Evolutionary conservation across 805 yeast genomes (phyloP).

Genomic region (Barnettozyma botsteinii): DNA sequence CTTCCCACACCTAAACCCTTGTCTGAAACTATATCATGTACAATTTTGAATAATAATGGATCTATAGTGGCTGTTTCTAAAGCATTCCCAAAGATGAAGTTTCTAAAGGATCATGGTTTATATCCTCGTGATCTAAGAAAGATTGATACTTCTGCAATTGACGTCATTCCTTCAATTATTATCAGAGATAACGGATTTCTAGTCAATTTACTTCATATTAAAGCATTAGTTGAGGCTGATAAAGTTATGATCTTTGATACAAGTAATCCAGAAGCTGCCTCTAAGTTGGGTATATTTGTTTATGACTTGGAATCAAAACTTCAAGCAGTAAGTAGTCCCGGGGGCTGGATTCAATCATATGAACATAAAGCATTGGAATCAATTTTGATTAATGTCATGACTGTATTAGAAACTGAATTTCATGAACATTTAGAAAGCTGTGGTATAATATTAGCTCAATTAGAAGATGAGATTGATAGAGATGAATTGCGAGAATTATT

Average conservation of each 20-base stretch:
- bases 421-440: slow-evolving; percentile 52
- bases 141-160: slow-evolving; percentile 66
- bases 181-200: slow-evolving; percentile 73
- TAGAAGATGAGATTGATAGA: slow-evolving; percentile 78
- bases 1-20: slow-evolving; percentile 1
- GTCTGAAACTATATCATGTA: slow-evolving; percentile 39
- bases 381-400: slow-evolving; percentile 74
- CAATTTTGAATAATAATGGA: slow-evolving; percentile 73
- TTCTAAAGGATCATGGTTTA: slow-evolving; percentile 65
- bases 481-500: slow-evolving; percentile 67
- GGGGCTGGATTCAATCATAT: slow-evolving; percentile 45
- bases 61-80: slow-evolving; percentile 72
- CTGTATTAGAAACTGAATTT: slow-evolving; percentile 71
- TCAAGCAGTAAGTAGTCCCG: slow-evolving; percentile 27
- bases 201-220: slow-evolving; percentile 78
- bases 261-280: slow-evolving; percentile 46
- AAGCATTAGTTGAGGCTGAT: slow-evolving; percentile 81
- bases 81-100: slow-evolving; percentile 70
- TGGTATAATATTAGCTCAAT: slow-evolving; percentile 56
- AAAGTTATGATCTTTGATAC: slow-evolving; percentile 80
- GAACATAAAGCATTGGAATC: slow-evolving; percentile 84
- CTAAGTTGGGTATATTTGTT: slow-evolving; percentile 68
- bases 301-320: slow-evolving; percentile 79
- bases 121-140: slow-evolving; percentile 86
- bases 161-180: slow-evolving; percentile 84